These are phyloP conservation scores for Candida tibetensis DNA, from an alignment of 805 yeast genomes.

Conservation along the genomic window DNA sequence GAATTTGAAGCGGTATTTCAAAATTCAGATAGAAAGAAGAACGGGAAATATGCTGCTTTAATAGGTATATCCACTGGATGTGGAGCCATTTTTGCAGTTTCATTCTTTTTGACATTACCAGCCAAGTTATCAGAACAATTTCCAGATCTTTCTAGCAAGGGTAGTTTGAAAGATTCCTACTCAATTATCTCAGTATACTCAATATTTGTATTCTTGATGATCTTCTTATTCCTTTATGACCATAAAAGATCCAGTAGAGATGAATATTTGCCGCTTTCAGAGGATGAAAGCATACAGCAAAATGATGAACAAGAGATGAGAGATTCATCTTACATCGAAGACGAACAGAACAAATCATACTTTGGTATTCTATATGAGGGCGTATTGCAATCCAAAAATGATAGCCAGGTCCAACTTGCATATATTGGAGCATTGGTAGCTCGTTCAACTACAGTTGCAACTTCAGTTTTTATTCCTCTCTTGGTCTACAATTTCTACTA, in stretches of 20 bases:
- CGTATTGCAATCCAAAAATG: constrained; percentile 2
- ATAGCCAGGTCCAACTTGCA: constrained; percentile 33
- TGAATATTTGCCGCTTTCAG: constrained; percentile 13
- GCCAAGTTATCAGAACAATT: constrained; percentile 40
- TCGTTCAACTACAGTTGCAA: constrained; percentile 57
- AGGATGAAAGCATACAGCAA: neutral
- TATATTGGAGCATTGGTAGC: constrained; percentile 63
- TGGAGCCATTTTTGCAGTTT: constrained; percentile 66
- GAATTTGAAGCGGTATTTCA: constrained; percentile 1
- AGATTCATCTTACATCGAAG: neutral
- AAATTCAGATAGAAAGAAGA: constrained; percentile 8
- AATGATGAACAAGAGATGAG: constrained; percentile 19
- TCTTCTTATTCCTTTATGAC: constrained; percentile 47
- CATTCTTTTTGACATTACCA: constrained; percentile 56
- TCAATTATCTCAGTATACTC: constrained; percentile 45
- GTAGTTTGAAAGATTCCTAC: constrained; percentile 49
- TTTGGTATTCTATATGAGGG: constrained; percentile 1
- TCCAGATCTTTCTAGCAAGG: constrained; percentile 35
- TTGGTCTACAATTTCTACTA: constrained; percentile 57
- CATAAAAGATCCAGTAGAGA: constrained; percentile 25
- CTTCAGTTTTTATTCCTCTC: constrained; percentile 61
- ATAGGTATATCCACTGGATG: constrained; percentile 62
- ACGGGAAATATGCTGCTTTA: constrained; percentile 57
- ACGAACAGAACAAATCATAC: neutral
- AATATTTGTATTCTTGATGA: constrained; percentile 33